Percentiles rank a stretch among this genome's conserved stretches.
Evolutionary conservation across 805 yeast genomes (phyloP).

Genomic region (Candida ipomoeae): DNA sequence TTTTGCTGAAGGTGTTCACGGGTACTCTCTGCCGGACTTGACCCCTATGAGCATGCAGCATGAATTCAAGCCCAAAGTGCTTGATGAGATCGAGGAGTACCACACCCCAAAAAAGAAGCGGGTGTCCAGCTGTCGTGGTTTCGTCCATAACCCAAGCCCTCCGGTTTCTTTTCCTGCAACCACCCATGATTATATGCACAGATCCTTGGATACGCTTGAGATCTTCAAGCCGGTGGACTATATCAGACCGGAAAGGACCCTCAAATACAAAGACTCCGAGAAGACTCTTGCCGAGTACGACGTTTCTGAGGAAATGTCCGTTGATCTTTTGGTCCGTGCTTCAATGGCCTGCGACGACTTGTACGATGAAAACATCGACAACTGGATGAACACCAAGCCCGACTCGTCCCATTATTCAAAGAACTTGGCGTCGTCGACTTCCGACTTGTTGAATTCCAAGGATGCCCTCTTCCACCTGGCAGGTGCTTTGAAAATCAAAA

Average conservation of each 20-base stretch:
- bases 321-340: slow-evolving; percentile 11
- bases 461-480: background rate
- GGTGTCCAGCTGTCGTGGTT: background rate
- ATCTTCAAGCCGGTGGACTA: background rate
- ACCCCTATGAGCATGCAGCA: slow-evolving; percentile 2
- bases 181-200: background rate
- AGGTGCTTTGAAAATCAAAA: slow-evolving; percentile 3
- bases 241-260: background rate
- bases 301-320: slow-evolving; percentile 4
- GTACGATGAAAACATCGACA: slow-evolving; percentile 11
- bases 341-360: slow-evolving; percentile 8
- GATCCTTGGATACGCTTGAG: background rate
- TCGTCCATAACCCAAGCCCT: slow-evolving; percentile 2
- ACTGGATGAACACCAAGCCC: slow-evolving; percentile 12
- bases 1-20: background rate
- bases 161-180: background rate
- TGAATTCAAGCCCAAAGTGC: background rate
- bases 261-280: slow-evolving; percentile 2
- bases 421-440: background rate
- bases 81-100: background rate
- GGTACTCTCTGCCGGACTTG: background rate
- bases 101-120: background rate
- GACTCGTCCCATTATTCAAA: background rate
- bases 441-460: background rate
- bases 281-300: slow-evolving; percentile 3